Conservation (phyloP, 2,329 filamentous ascomycete genomes). For the Sphaerostilbella broomeana region DNA sequence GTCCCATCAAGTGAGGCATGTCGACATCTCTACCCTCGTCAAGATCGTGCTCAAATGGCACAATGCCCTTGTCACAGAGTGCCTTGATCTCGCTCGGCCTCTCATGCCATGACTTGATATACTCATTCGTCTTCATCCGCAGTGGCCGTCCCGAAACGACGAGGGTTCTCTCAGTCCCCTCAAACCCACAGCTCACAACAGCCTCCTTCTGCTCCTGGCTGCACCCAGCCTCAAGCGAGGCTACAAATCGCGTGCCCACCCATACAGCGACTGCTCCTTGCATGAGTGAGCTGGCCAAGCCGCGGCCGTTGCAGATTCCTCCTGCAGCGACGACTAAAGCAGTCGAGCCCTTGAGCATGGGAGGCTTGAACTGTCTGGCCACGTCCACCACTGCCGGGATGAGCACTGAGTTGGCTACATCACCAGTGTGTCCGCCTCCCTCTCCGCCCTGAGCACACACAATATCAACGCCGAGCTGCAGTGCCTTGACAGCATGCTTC, state of each 20-base stretch:
- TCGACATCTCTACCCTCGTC: constrained; percentile 79
- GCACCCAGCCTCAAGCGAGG: constrained; percentile 72
- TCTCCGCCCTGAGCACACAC: constrained; percentile 90
- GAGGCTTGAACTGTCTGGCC: constrained; percentile 63
- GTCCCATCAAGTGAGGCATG: constrained; percentile 85
- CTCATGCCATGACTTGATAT: constrained; percentile 74
- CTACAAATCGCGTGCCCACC: constrained; percentile 92
- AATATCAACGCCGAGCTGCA: constrained; percentile 81
- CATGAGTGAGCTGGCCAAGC: constrained; percentile 75
- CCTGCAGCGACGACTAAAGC: constrained; percentile 85
- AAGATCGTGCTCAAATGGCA: constrained; percentile 77
- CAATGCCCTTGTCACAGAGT: constrained; percentile 68
- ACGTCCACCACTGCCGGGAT: constrained; percentile 85
- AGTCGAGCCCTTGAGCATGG: constrained; percentile 59
- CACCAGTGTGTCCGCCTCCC: constrained; percentile 87
- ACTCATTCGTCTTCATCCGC: constrained; percentile 75
- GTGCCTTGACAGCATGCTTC: constrained; percentile 81
- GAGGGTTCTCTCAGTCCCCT: constrained; percentile 75
- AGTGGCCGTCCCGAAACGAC: constrained; percentile 78
- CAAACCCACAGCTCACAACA: constrained; percentile 71
- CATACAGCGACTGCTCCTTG: constrained; percentile 84
- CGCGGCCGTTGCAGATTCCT: constrained; percentile 76
- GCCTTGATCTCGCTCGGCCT: constrained; percentile 67
- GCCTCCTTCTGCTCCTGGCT: constrained; percentile 76
- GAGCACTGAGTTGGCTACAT: constrained; percentile 78